phyloP scores from a whole-genome alignment of 805 yeast species.

The Candida koratica region DNA sequence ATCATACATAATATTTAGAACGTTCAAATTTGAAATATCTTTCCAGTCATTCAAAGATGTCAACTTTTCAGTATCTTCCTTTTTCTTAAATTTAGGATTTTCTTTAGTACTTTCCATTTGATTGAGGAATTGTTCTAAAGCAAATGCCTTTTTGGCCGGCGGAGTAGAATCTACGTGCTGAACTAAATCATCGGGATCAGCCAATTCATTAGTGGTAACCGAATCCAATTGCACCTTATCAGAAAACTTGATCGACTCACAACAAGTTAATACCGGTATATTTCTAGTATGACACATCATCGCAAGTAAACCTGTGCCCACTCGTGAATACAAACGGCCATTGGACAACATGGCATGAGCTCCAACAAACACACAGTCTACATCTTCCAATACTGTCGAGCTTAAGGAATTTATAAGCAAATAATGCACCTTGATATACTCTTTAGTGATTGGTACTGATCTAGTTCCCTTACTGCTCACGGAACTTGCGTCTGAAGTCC shows the following conservation, averaged over 20 bases:
- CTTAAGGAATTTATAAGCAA: slow-evolving; percentile 75
- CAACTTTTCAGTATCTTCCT: slow-evolving; percentile 17
- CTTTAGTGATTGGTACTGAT: slow-evolving; percentile 30
- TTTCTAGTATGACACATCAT: slow-evolving; percentile 85
- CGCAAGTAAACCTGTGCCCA: slow-evolving; percentile 90
- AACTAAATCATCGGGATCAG: slow-evolving; percentile 71
- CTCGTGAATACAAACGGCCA: slow-evolving; percentile 88
- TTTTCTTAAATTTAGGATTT: slow-evolving; percentile 13
- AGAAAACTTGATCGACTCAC: slow-evolving; percentile 90
- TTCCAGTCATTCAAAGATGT: slow-evolving; percentile 62
- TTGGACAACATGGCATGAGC: slow-evolving; percentile 97
- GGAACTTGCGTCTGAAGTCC: slow-evolving; percentile 17
- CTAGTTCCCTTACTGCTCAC: slow-evolving; percentile 16
- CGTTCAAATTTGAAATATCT: slow-evolving; percentile 56
- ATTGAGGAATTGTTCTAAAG: slow-evolving; percentile 59
- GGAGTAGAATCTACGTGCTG: slow-evolving; percentile 46
- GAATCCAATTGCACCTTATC: slow-evolving; percentile 95
- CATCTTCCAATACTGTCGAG: slow-evolving; percentile 71
- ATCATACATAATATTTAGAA: slow-evolving; percentile 86
- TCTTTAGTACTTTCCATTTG: slow-evolving; percentile 32
- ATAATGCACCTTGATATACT: slow-evolving; percentile 73
- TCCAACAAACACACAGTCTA: slow-evolving; percentile 88
- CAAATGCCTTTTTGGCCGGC: slow-evolving; percentile 54
- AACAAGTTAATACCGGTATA: slow-evolving; percentile 91
- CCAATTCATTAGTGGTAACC: slow-evolving; percentile 90